Evolutionary conservation across 2,329 filamentous ascomycete species (phyloP).

Genomic region (Laburnicola sp.): DNA sequence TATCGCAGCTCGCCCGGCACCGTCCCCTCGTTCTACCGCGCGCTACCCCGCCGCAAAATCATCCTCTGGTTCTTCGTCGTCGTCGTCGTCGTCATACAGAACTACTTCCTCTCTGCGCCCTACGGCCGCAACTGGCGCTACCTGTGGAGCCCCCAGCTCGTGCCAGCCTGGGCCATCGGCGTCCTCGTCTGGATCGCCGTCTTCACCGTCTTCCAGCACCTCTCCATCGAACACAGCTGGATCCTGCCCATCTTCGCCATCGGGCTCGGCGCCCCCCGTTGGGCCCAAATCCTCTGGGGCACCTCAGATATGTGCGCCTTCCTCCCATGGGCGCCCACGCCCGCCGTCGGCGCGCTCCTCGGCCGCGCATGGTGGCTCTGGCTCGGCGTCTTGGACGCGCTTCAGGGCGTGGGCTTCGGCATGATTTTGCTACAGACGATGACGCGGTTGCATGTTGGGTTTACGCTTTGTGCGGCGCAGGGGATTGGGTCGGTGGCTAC

Average conservation of each 20-base stretch:
- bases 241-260: conserved; percentile 69
- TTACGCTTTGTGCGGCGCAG: conserved; percentile 64
- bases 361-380: conserved; percentile 66
- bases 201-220: conserved; percentile 56
- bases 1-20: conserved; percentile 67
- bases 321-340: conserved; percentile 59
- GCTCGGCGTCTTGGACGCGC: conserved; percentile 66
- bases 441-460: conserved; percentile 66
- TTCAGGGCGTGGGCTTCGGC: conserved; percentile 68
- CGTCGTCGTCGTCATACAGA: conserved; percentile 62
- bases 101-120: conserved; percentile 67
- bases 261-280: conserved; percentile 66
- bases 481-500: conserved; percentile 64
- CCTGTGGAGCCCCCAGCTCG: conserved; percentile 62
- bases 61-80: conserved; percentile 68
- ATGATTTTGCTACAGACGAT: conserved; percentile 69
- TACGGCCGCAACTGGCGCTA: conserved; percentile 70
- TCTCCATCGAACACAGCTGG: conserved; percentile 66
- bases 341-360: conserved; percentile 58
- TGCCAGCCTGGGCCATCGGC: conserved; percentile 59
- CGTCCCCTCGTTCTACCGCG: conserved; percentile 67
- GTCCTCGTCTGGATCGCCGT: conserved; percentile 60
- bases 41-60: conserved; percentile 64
- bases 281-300: conserved; percentile 70
- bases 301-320: conserved; percentile 63